These are phyloP conservation scores for Dictyostelium firmibasis DNA, from an alignment of 78 protist genomes.

Conservation along the genomic window DNA sequence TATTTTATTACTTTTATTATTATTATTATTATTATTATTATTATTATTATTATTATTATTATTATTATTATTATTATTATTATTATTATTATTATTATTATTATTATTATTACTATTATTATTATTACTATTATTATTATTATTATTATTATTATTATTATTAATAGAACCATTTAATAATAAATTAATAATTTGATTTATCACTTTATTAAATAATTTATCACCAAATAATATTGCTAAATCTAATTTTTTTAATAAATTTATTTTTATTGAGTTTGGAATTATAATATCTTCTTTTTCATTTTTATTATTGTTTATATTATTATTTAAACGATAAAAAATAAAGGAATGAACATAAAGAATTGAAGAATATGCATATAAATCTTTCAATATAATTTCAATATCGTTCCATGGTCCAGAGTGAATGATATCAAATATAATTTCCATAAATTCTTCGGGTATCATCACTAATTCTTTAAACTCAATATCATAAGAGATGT, in stretches of 20 bases:
- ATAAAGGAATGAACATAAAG: not conserved
- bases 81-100: not conserved
- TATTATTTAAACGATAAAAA: not conserved
- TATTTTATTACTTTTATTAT: not conserved
- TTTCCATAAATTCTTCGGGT: not conserved
- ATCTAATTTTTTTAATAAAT: constrained; percentile 1
- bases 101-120: not conserved
- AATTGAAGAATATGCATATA: constrained; percentile 27
- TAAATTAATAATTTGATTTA: not conserved
- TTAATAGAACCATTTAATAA: not conserved
- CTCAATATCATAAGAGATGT: not conserved
- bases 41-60: not conserved
- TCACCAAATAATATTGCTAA: constrained; percentile 52
- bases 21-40: not conserved
- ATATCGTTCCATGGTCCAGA: constrained; percentile 46
- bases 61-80: not conserved
- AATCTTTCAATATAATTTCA: constrained; percentile 12
- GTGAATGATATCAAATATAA: not conserved
- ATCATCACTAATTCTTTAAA: not conserved
- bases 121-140: not conserved
- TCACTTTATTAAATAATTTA: not conserved
- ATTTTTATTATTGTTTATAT: not conserved
- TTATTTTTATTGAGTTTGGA: not conserved
- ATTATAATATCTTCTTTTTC: not conserved
- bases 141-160: not conserved